These are phyloP conservation scores for Seiridium unicorne DNA, from an alignment of 2,329 filamentous ascomycete species.

Conservation along the genomic window DNA sequence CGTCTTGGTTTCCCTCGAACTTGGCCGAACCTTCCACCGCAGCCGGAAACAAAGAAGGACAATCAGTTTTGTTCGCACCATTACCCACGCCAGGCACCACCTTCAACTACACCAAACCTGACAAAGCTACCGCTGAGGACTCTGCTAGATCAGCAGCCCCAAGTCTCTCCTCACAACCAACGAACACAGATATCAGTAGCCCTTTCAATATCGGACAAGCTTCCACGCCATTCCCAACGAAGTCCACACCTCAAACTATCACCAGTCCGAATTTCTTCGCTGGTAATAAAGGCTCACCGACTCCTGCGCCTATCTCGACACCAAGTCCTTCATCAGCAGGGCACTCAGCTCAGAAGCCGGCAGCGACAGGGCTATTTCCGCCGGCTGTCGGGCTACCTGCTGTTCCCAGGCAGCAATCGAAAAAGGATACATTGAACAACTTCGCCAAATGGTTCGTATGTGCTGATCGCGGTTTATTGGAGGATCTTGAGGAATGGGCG, in stretches of 20 bases:
- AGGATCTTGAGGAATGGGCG: slow-evolving; percentile 46
- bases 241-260: neutral
- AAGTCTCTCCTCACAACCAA: neutral
- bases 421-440: slow-evolving; percentile 42
- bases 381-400: neutral
- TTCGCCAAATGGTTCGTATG: slow-evolving; percentile 54
- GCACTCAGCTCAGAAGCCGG: neutral
- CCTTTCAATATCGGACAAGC: neutral
- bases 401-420: slow-evolving; percentile 12
- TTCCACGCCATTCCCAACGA: neutral
- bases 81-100: slow-evolving; percentile 3
- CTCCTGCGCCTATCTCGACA: neutral
- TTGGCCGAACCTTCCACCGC: neutral
- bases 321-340: neutral
- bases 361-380: neutral
- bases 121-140: neutral
- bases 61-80: slow-evolving; percentile 4
- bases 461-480: slow-evolving; percentile 52
- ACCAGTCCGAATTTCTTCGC: neutral
- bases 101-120: slow-evolving; percentile 2
- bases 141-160: neutral
- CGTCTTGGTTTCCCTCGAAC: slow-evolving; percentile 10
- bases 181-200: neutral
- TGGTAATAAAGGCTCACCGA: neutral
- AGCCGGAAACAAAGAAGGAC: slow-evolving; percentile 9